Base-by-base conservation (phyloP, 1,284 basidiomycete species). In the Fistulinella cinereoalba region DNA sequence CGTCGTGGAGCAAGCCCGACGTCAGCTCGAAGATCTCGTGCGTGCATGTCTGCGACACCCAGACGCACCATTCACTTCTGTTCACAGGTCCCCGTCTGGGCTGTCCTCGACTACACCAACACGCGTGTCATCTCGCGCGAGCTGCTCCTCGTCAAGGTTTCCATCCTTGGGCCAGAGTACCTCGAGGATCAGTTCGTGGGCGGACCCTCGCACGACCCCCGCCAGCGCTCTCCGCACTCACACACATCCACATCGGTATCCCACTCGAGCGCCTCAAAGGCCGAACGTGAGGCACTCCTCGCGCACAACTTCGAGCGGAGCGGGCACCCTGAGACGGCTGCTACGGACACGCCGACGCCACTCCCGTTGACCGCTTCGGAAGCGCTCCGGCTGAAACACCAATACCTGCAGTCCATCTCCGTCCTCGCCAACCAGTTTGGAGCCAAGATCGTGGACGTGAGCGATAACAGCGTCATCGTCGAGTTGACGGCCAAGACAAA, bases 161-260 rank as follows among this genome's bases (percentile, higher is more conserved):
- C 95, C 47, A 96, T 96, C 62, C 84, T 99, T 24, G 97, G 97
- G 2, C 93, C 96, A 13, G 97, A 99, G 67, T 98, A 97, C 69
- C 85, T 97, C 60, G 92, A 94, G 58, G 87, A 89, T 54, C 93
- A 92, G 64, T 83, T 93, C 47, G 70, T 73, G 23, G 88, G 88
- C 38, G 89, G 87, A 2, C 88, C 89, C n/a, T 85, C 87, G 2
- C 87, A 88, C 59, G 85, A 87, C 44, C 81, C 83, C 16, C 80
- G 76, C 37, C 74, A 70, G 40, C 40, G 55, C 40, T 19, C n/a
- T n/a, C n/a, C 44, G 7, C 51, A 53, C 53, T 22, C 24, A 2
- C 21, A 18, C 9, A 8, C n/a, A 6, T 13, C 45, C 4, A 29
- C 39, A 4, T 54, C 56, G 6, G 31, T 23, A 8, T 40, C 62